A percentile compares a stretch with the other conserved stretches of the same genome.
phyloP scores from a whole-genome alignment of 2,329 filamentous ascomycete genomes.

The Calonectria fujianensis region DNA sequence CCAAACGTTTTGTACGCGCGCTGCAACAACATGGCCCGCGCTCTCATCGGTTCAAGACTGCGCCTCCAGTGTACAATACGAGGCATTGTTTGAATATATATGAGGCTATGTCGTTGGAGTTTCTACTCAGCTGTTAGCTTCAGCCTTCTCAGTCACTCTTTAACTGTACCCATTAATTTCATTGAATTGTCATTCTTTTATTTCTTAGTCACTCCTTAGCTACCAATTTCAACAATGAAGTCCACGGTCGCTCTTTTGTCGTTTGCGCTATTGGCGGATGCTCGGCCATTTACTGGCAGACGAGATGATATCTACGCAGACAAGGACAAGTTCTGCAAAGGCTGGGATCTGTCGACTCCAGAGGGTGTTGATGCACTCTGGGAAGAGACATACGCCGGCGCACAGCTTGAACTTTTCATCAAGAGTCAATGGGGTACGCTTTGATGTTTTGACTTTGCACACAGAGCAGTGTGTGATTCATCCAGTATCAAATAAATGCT shows the following conservation, averaged over 20 bases:
- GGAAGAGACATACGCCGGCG: slow-evolving; percentile 1
- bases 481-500: not conserved
- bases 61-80: not conserved
- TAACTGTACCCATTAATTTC: not conserved
- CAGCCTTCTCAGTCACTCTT: not conserved
- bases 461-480: not conserved
- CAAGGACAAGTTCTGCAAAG: slow-evolving; percentile 19
- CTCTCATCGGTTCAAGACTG: no score
- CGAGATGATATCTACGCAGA: not conserved
- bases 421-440: slow-evolving; percentile 9
- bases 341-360: not conserved
- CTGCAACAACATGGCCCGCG: no score
- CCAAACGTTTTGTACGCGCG: not conserved
- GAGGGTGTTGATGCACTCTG: slow-evolving; percentile 9
- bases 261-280: not conserved
- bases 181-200: not conserved
- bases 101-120: not conserved
- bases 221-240: not conserved
- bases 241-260: slow-evolving; percentile 8
- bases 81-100: not conserved
- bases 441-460: not conserved
- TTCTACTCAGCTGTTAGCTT: not conserved
- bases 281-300: not conserved
- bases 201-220: slow-evolving; percentile 4
- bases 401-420: slow-evolving; percentile 12